Conservation (phyloP, 768 basidiomycete species). For the Chalciporus sphaerocephalus region DNA sequence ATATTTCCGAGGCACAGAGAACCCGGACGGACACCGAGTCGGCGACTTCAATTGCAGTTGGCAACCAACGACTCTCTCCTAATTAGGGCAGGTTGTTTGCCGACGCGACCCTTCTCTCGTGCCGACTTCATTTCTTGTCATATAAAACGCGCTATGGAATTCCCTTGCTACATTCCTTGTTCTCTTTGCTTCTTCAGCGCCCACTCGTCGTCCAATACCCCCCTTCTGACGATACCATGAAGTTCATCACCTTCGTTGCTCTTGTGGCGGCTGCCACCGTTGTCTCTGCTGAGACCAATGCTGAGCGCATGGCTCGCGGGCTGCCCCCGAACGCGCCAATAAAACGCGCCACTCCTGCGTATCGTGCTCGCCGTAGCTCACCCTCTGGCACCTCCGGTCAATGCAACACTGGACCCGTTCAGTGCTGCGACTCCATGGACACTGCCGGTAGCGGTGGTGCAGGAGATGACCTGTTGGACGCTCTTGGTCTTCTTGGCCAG, state of each 20-base stretch:
- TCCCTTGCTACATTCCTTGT: conserved; percentile 6
- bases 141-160: not conserved
- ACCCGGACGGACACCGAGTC: too few species aligned
- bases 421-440: conserved; percentile 18
- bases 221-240: conserved; percentile 19
- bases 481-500: not conserved
- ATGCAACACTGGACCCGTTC: conserved; percentile 14
- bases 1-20: too few species aligned
- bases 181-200: conserved; percentile 5
- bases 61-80: too few species aligned
- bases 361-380: conserved; percentile 30
- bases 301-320: conserved; percentile 50
- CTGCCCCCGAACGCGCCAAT: conserved; percentile 45
- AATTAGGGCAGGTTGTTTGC: not conserved
- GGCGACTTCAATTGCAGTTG: too few species aligned
- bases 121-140: not conserved
- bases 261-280: conserved; percentile 36
- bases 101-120: not conserved
- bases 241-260: conserved; percentile 31
- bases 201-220: not conserved
- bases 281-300: conserved; percentile 49
- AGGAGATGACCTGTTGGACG: not conserved
- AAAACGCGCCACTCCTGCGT: conserved; percentile 30
- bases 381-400: conserved; percentile 35
- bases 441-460: not conserved